Base-by-base conservation (phyloP, 805 yeast genomes). In the Ogataea paradorogensis region DNA sequence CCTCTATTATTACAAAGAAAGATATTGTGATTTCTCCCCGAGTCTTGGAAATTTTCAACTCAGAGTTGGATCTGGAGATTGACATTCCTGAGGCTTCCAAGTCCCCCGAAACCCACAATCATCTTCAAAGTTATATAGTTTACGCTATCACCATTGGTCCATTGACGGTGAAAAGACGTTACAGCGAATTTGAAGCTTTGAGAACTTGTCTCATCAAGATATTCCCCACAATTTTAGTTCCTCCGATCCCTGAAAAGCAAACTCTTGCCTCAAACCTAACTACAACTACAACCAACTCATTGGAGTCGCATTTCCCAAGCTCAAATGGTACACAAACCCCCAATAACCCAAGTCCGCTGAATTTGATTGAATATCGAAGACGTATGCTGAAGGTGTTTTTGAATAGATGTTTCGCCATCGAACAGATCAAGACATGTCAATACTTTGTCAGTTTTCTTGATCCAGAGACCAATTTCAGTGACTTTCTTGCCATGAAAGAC, bases 211-310 rank as follows among this genome's bases (percentile, higher is more conserved):
- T 93, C 15, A 69, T 80, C 3, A 79, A 82, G 50, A 64, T 86
- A 27, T 83, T 84, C 48, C 97, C 99, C 3, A 78, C 93, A 3
- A 58, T 80, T 4, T 74, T 93, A 3, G 78, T 93, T 5, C 99
- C 99, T 6, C 97, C 98, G 1, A 91, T 93, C 8, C 99, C 99
- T 0, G 84, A 82, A 60, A 85, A 85, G 58, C 91, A 84, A 59
- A 71, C 85, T 11, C 58, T 84, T 48, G 56, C 54, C 9, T 62
- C 68, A 4, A 63, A 58, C 40, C 46, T 62, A 18, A 51, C 59
- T 9, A 47, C 58, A 11, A 59, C 62, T 2, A 60, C 65, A 7
- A 47, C 59, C 10, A 53, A 50, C 24, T 57, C 62, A 4, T 35
- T 59, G 2, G 47, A 47, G 23, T 20, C 42, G 8, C 32, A 23